Base-by-base conservation (phyloP, 2,329 filamentous ascomycete genomes). In the Colletotrichum sp. region DNA sequence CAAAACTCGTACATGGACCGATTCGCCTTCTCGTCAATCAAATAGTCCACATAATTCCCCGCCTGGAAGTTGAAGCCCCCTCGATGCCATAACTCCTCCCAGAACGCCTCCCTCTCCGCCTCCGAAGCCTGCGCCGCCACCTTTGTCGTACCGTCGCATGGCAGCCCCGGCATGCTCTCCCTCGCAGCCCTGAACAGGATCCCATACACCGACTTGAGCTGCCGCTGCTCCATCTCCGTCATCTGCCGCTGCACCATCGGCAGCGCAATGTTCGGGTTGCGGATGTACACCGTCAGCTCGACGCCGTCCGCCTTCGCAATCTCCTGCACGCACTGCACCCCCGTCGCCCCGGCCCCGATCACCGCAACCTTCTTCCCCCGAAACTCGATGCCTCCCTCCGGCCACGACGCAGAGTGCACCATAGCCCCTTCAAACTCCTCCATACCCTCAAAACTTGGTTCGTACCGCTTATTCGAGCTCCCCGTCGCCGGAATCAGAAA, bases 191-290 rank as follows among this genome's bases (percentile, higher is more conserved):
- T 82, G 79, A 89, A 91, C 9, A 90, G 80, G 9, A 82, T 78
- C 1, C 79, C 79, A 36, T 87, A 87, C 2, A 77, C 78, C 1
- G 78, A 78, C 58, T 85, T 86, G 8, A 78, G 78, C 30, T 82
- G 83, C 25, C 87, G 82, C 76, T 90, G 86, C 70, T 90, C 87
- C 56, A 89, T 83, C 36, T 81, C 83, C 0, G 85, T 84, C 2
- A 91, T 78, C 3, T 81, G 70, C 2, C 84, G 81, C 77, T 91
- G 89, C 3, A 86, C 82, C 89, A 93, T 92, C 0, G 92, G 92
- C 0, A 93, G 79, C 15, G 88, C 89, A 15, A 89, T 86, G 72
- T 91, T 92, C 0, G 91, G 90, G 3, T 89, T 92, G 22, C 91
- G 85, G 75, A 92, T 88, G 78, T 91, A 91, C 4, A 92, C 88